Evolutionary conservation across 2,329 filamentous ascomycete species (phyloP), one percentile per base, ranked within the genome.

Genomic region (Elsinoe fawcettii): DNA sequence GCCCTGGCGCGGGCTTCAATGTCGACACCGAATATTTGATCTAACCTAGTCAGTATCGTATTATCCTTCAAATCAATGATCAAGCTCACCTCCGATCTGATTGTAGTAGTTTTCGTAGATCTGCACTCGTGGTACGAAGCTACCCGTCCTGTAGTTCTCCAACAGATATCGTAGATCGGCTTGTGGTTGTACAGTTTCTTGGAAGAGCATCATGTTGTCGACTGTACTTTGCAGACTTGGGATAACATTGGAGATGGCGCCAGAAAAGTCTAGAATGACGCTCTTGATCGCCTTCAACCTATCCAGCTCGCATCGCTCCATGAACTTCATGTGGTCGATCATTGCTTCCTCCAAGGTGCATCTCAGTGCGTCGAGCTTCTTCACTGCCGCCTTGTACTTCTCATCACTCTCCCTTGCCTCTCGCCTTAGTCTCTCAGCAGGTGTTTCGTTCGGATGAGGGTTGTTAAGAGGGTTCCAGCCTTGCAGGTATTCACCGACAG

Each of bases 21-120:
- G 68, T 99, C 95, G 57, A 99, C 90, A 63, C 95, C 93, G 69
- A 97, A 99, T 0, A 90, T 96, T 79, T 97, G 91, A 69, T 96
- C 91, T 80, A 57, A 22, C 16, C 14, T 41, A n/a, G 54, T 56
- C 27, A 56, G 43, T 23, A 16, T 3, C 6, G 8, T 27, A 8
- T n/a, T n/a, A n/a, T n/a, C n/a, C n/a, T n/a, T n/a, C n/a, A n/a
- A n/a, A n/a, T n/a, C 9, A 32, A 7, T 11, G n/a, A 16, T 23
- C 18, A 12, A 20, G 27, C 70, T 60, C 69, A 81, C 79, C 79
- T 70, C 96, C 93, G 22, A 96, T 90, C 63, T 88, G 90, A 73
- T 96, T 96, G 77, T 99, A 99, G 75, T 99, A 99, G 71, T 97
- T 99, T 74, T 99, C 93, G 72, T 99, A 99, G 2, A 90, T 87